phyloP scores from a whole-genome alignment of 106 monocot species.

The Dendrobium officinale region DNA sequence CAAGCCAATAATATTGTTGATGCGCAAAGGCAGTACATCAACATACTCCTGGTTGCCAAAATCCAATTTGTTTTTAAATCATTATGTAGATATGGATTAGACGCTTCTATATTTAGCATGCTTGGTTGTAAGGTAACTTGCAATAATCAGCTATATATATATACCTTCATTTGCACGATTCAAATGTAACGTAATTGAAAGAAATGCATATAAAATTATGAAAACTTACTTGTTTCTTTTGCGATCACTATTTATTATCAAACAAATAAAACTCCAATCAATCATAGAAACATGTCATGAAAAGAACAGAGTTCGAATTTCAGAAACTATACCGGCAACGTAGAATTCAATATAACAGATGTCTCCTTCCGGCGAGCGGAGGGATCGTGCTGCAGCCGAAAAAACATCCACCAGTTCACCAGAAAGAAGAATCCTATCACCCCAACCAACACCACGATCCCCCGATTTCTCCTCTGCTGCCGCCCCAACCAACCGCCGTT shows the following conservation, averaged over 20 bases:
- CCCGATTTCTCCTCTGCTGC: constrained; percentile 16
- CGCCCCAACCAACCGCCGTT: neutral
- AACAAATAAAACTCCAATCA: neutral
- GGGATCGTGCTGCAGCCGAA: constrained; percentile 20
- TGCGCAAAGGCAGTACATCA: neutral
- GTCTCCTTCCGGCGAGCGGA: neutral
- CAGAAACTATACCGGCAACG: neutral
- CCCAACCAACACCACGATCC: constrained; percentile 22
- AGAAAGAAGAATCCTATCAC: constrained; percentile 51
- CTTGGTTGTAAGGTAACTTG: neutral
- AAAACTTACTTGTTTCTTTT: neutral
- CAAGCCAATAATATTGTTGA: neutral
- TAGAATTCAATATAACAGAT: neutral
- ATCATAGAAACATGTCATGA: neutral
- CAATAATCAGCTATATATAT: neutral
- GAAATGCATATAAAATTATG: neutral
- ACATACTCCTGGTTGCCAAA: neutral
- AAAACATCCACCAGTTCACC: constrained; percentile 65
- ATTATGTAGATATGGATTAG: neutral
- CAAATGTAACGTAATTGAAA: neutral
- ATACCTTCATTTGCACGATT: neutral
- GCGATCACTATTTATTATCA: neutral
- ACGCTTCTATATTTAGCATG: neutral
- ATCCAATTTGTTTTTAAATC: neutral
- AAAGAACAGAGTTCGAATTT: neutral